These are phyloP conservation scores for Lignosus rhinocerotis DNA, from an alignment of 1,284 basidiomycete genomes.

Conservation along the genomic window DNA sequence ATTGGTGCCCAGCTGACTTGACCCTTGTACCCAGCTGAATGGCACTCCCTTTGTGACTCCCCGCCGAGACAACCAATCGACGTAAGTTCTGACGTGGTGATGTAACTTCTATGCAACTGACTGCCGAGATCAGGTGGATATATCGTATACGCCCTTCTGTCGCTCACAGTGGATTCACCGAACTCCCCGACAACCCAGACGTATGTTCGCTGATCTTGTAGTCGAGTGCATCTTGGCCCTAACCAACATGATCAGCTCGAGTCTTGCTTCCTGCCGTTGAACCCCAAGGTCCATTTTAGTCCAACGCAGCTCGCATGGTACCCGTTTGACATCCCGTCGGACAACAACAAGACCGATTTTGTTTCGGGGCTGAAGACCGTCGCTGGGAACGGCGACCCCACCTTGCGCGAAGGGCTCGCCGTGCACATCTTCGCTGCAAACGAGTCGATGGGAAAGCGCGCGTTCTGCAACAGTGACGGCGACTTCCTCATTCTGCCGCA, in stretches of 20 bases:
- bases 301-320: conserved; percentile 74
- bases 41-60: conserved; percentile 63
- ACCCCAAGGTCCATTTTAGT: conserved; percentile 61
- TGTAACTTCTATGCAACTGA: neutral
- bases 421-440: conserved; percentile 66
- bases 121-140: conserved; percentile 46
- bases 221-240: no score
- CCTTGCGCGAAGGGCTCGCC: conserved; percentile 58
- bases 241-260: conserved; percentile 41
- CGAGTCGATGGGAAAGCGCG: conserved; percentile 61
- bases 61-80: conserved; percentile 47
- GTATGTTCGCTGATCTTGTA: conserved; percentile 35
- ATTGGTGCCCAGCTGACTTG: neutral
- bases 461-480: conserved; percentile 69
- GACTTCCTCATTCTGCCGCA: conserved; percentile 71
- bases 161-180: conserved; percentile 63
- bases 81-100: conserved; percentile 26
- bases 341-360: conserved; percentile 52
- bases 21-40: conserved; percentile 43
- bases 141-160: conserved; percentile 73
- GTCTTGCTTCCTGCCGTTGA: conserved; percentile 58
- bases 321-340: conserved; percentile 56
- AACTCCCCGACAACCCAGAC: conserved; percentile 57
- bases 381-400: conserved; percentile 65
- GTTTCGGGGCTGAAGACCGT: conserved; percentile 65